Evolutionary conservation across 2,329 filamentous ascomycete species (phyloP).

Genomic region (Nemania diffusa): DNA sequence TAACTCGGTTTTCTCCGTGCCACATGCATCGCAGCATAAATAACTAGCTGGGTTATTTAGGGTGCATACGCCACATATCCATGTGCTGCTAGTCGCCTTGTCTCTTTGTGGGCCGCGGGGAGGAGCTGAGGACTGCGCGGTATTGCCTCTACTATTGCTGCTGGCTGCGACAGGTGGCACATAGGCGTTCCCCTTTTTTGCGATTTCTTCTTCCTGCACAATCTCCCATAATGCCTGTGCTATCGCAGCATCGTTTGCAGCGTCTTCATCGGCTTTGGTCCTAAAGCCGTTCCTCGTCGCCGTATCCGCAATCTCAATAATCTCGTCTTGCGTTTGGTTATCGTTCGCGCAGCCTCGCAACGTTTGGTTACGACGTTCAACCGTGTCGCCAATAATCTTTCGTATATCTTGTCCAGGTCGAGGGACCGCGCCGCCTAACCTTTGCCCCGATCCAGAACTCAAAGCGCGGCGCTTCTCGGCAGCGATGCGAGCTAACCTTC

Average conservation of each 20-base stretch:
- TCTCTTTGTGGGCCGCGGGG: conserved; percentile 20
- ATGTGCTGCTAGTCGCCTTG: conserved; percentile 47
- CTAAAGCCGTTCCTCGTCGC: conserved; percentile 79
- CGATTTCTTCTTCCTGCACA: conserved; percentile 79
- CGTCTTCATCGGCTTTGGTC: conserved; percentile 87
- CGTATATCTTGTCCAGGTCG: conserved; percentile 74
- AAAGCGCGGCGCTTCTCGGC: conserved; percentile 75
- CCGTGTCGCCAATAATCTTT: conserved; percentile 76
- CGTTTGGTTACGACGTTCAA: conserved; percentile 72
- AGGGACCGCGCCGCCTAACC: conserved; percentile 71
- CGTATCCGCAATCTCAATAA: conserved; percentile 70
- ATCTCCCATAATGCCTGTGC: conserved; percentile 87
- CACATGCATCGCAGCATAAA: conserved; percentile 68
- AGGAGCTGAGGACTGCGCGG: conserved; percentile 22
- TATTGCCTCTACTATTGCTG: not conserved
- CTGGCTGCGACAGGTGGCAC: conserved; percentile 57
- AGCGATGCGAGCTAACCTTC: conserved; percentile 76
- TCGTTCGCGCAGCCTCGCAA: conserved; percentile 81
- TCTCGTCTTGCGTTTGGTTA: conserved; percentile 71
- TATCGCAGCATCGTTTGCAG: conserved; percentile 88
- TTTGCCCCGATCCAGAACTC: conserved; percentile 72
- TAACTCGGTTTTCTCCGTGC: conserved; percentile 53
- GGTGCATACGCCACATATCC: conserved; percentile 68
- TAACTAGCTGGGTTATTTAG: conserved; percentile 63
- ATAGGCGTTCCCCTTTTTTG: conserved; percentile 65